Evolutionary conservation across 2,329 filamentous ascomycete species (phyloP).

Genomic region (Fusarium avenaceum): DNA sequence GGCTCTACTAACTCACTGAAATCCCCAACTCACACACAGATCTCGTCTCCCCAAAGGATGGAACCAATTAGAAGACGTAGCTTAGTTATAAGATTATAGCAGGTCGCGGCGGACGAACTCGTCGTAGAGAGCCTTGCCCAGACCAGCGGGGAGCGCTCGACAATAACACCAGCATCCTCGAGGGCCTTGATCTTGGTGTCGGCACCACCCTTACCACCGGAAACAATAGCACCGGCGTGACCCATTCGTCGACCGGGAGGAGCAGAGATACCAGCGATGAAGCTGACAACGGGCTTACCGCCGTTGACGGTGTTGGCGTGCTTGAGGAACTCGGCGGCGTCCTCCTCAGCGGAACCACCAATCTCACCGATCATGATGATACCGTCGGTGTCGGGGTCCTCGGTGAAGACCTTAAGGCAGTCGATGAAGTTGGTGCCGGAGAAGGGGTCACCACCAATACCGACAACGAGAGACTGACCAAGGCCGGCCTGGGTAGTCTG

Average conservation of each 20-base stretch:
- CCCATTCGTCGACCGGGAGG: constrained; percentile 98
- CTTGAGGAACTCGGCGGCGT: constrained; percentile 96
- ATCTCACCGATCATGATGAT: constrained; percentile 99
- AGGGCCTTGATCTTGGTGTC: constrained; percentile 98
- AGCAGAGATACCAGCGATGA: constrained; percentile 98
- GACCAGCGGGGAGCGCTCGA: constrained; percentile 90
- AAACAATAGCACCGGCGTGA: constrained; percentile 97
- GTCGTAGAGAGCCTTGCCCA: constrained; percentile 93
- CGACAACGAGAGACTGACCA: constrained; percentile 97
- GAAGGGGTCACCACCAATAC: constrained; percentile 98
- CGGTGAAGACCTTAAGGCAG: constrained; percentile 95
- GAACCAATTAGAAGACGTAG: constrained; percentile 23
- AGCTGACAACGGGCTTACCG: constrained; percentile 94
- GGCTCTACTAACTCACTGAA: constrained; percentile 44
- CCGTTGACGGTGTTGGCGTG: constrained; percentile 87
- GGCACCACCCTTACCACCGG: constrained; percentile 96
- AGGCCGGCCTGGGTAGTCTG: constrained; percentile 98
- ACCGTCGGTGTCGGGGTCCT: constrained; percentile 96
- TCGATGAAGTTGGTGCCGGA: constrained; percentile 99
- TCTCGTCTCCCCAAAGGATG: constrained; percentile 14
- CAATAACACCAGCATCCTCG: constrained; percentile 92
- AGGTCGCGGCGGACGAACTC: constrained; percentile 97
- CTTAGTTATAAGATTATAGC: constrained; percentile 71
- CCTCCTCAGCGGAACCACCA: constrained; percentile 96
- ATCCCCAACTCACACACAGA: constrained; percentile 31